Percentiles rank a stretch among this genome's conserved stretches.
phyloP scores from a whole-genome alignment of 768 basidiomycete species.

The Phaeolepiota aurea region DNA sequence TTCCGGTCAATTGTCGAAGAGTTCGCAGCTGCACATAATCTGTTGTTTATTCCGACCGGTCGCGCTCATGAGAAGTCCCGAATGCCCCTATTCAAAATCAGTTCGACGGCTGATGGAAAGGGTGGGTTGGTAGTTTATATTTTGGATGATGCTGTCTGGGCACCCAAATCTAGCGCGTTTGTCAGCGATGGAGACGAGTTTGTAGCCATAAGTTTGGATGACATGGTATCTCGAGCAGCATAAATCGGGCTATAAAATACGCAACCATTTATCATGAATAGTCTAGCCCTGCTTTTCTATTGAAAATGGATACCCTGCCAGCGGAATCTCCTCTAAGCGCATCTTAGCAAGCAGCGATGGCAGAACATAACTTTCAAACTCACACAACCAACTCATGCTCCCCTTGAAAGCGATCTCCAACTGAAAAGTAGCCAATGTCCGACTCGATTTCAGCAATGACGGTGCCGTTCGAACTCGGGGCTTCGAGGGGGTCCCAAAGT shows the following conservation, averaged over 20 bases:
- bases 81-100: slow-evolving; percentile 85
- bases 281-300: too few relatives aligned
- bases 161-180: slow-evolving; percentile 36
- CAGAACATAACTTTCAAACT: too few relatives aligned
- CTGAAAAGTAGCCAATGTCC: slow-evolving; percentile 49
- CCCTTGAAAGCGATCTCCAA: slow-evolving; percentile 44
- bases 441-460: slow-evolving; percentile 44
- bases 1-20: slow-evolving; percentile 94
- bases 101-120: slow-evolving; percentile 69
- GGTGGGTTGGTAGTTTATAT: slow-evolving; percentile 88
- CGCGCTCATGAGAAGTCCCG: slow-evolving; percentile 77
- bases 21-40: slow-evolving; percentile 72
- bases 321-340: slow-evolving; percentile 1
- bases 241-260: background rate
- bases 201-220: slow-evolving; percentile 76
- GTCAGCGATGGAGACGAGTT: slow-evolving; percentile 52
- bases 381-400: slow-evolving; percentile 58
- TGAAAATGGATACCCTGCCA: background rate
- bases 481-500: slow-evolving; percentile 52
- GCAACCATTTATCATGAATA: too few relatives aligned
- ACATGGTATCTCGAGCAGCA: slow-evolving; percentile 70
- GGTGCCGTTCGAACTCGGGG: slow-evolving; percentile 31
- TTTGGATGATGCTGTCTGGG: slow-evolving; percentile 91
- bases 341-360: too few relatives aligned
- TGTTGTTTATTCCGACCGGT: slow-evolving; percentile 86